These are phyloP conservation scores for Nematodospora anomalae DNA, from an alignment of 1,139 yeast species.

Conservation along the genomic window DNA sequence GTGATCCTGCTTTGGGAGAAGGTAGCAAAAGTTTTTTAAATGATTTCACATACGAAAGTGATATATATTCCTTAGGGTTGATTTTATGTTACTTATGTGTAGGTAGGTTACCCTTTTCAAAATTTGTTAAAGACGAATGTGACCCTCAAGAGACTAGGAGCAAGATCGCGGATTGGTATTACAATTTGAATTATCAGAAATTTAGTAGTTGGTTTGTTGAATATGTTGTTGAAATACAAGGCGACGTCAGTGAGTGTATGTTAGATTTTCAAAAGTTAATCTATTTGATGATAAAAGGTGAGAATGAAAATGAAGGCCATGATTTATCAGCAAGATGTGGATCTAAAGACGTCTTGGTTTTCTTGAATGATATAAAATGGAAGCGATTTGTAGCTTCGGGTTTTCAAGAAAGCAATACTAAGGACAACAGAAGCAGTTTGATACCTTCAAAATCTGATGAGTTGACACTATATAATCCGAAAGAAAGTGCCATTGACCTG, in stretches of 20 bases:
- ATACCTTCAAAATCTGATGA: not conserved
- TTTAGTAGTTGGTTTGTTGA: slow-evolving; percentile 31
- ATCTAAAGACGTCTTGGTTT: slow-evolving; percentile 21
- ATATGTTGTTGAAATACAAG: slow-evolving; percentile 10
- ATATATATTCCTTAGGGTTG: slow-evolving; percentile 81
- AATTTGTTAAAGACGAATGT: slow-evolving; percentile 27
- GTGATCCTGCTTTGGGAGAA: slow-evolving; percentile 20
- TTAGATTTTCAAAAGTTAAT: slow-evolving; percentile 25
- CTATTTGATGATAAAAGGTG: slow-evolving; percentile 36
- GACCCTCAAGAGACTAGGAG: slow-evolving; percentile 33
- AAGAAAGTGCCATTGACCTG: slow-evolving; percentile 1
- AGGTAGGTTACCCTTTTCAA: slow-evolving; percentile 61
- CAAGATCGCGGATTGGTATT: slow-evolving; percentile 35
- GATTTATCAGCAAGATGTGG: slow-evolving; percentile 6
- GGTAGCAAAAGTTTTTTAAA: slow-evolving; percentile 29
- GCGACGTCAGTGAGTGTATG: slow-evolving; percentile 12
- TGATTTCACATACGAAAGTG: slow-evolving; percentile 69
- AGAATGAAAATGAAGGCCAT: slow-evolving; percentile 7
- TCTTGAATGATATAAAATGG: slow-evolving; percentile 23
- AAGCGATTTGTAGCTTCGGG: slow-evolving; percentile 12
- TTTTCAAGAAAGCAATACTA: not conserved
- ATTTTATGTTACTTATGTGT: slow-evolving; percentile 72
- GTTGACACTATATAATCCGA: slow-evolving; percentile 7
- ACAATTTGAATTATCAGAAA: slow-evolving; percentile 17
- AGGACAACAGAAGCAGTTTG: not conserved